Evolutionary conservation across 257 asterid genomes (phyloP).

Genomic region (Eucommia ulmoides): DNA sequence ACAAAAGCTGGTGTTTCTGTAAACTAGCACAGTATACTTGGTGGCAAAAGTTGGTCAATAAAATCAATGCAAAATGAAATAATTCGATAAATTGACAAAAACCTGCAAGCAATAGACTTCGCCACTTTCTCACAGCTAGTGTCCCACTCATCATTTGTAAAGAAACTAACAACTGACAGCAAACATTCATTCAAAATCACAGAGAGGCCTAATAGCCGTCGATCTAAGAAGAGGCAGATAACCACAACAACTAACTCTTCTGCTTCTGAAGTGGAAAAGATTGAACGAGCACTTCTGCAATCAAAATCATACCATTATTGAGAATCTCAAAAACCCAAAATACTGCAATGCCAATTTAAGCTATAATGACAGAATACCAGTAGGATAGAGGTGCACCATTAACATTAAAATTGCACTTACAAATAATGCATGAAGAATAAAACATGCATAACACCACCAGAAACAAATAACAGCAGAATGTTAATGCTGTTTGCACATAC

Average conservation of each 20-base stretch:
- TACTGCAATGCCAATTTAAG: neutral
- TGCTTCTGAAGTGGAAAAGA: constrained; percentile 49
- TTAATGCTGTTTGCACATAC: constrained; percentile 17
- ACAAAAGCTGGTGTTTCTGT: neutral
- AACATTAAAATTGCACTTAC: too few species aligned
- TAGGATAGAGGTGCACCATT: too few species aligned
- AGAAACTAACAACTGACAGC: constrained; percentile 42
- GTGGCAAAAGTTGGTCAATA: too few species aligned
- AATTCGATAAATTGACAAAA: constrained; percentile 8
- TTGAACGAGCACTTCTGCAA: constrained; percentile 33
- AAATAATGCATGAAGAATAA: too few species aligned
- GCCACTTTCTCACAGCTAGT: constrained; percentile 49
- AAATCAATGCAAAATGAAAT: constrained; percentile 4
- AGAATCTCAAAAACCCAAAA: constrained; percentile 2
- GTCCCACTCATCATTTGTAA: constrained; percentile 59
- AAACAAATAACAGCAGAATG: neutral
- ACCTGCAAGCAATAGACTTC: constrained; percentile 64
- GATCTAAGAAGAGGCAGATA: constrained; percentile 60
- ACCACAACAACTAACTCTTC: constrained; percentile 56
- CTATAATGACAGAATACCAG: too few species aligned
- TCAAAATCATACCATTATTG: neutral
- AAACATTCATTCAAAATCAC: constrained; percentile 39
- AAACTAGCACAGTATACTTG: too few species aligned
- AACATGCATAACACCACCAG: too few species aligned
- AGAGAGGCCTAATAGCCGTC: constrained; percentile 62